These are phyloP conservation scores for Gilbertella persicaria DNA, from an alignment of 371 early-diverging fungal species.

Conservation along the genomic window DNA sequence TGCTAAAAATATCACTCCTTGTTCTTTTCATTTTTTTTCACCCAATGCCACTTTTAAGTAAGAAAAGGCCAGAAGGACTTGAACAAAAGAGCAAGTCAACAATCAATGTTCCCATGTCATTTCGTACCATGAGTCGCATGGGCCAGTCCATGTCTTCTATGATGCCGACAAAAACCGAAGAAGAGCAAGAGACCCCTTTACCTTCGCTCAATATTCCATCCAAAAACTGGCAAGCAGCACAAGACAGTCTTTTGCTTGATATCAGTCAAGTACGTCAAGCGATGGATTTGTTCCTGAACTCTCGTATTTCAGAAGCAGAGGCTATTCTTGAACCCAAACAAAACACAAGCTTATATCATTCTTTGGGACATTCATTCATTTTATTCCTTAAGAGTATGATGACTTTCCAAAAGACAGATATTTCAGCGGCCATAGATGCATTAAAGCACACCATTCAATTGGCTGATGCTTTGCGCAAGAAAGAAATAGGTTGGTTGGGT, in stretches of 20 bases:
- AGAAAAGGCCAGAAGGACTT: constrained; percentile 86
- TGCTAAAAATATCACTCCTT: not conserved
- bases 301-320: constrained; percentile 68
- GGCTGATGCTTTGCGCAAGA: constrained; percentile 57
- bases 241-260: constrained; percentile 37
- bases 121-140: constrained; percentile 10
- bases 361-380: constrained; percentile 72
- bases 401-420: constrained; percentile 73
- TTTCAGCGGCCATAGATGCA: constrained; percentile 60
- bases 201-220: not conserved
- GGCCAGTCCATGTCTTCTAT: constrained; percentile 12
- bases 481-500: constrained; percentile 37
- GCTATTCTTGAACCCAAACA: constrained; percentile 46
- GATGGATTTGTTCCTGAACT: constrained; percentile 68
- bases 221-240: constrained; percentile 5
- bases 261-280: constrained; percentile 58
- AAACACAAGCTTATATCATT: constrained; percentile 59
- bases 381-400: constrained; percentile 68
- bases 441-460: constrained; percentile 62
- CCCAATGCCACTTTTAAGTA: constrained; percentile 42
- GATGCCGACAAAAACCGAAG: not conserved
- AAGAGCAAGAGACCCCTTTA: constrained; percentile 1
- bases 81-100: constrained; percentile 81
- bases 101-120: constrained; percentile 34
- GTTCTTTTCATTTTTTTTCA: constrained; percentile 2